Conservation (phyloP, 306 rosid species). For the Canavalia ensiformis region DNA sequence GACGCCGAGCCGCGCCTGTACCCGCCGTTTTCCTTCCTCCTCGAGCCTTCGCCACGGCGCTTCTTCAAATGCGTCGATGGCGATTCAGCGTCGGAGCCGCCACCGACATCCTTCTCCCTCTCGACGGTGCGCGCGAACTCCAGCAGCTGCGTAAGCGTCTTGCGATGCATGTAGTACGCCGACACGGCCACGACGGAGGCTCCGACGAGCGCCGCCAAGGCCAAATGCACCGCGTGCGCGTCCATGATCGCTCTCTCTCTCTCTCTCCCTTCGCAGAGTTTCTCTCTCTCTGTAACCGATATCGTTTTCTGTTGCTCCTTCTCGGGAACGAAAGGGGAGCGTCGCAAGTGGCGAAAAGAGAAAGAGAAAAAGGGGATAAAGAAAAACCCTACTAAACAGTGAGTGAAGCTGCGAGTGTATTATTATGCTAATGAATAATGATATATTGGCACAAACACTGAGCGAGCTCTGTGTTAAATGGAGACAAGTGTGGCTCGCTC, state of each 20-base stretch:
- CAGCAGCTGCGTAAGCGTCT: constrained; percentile 83
- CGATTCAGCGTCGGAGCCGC: constrained; percentile 54
- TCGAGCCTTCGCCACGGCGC: constrained; percentile 52
- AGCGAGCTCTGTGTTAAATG: constrained; percentile 43
- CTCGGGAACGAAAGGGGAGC: not conserved
- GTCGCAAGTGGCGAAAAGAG: not conserved
- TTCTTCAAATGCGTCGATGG: constrained; percentile 64
- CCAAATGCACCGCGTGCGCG: constrained; percentile 80
- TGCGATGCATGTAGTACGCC: constrained; percentile 92
- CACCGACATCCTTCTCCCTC: constrained; percentile 57
- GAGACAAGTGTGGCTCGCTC: constrained; percentile 3
- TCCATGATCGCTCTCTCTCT: constrained; percentile 65
- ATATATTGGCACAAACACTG: not conserved
- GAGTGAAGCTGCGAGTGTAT: not conserved
- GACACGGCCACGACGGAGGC: constrained; percentile 93
- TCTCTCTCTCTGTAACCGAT: constrained; percentile 40
- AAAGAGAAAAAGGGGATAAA: not conserved
- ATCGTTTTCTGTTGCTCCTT: not conserved
- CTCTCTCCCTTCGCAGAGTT: constrained; percentile 2
- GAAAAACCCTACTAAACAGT: constrained; percentile 63
- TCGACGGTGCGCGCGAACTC: constrained; percentile 92
- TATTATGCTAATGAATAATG: not conserved
- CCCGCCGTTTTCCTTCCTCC: constrained; percentile 54
- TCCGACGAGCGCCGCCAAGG: constrained; percentile 94
- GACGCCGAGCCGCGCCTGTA: constrained; percentile 73